Conservation (phyloP, 768 basidiomycete genomes). For the Suillus variegatus region DNA sequence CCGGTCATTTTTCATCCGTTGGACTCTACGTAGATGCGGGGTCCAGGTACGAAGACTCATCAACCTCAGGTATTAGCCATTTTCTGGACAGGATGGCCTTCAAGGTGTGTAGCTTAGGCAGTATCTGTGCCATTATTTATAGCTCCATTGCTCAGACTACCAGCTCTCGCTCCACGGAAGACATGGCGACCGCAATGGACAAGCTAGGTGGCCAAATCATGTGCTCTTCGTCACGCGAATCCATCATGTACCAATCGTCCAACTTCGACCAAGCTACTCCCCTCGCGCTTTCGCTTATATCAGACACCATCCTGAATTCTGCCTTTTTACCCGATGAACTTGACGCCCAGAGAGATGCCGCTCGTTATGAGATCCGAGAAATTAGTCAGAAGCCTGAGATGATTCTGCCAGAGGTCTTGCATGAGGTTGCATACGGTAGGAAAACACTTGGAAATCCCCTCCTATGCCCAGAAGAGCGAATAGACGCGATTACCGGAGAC, state of each 20-base stretch:
- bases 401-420: slow-evolving; percentile 88
- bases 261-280: slow-evolving; percentile 85
- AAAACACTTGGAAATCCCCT: slow-evolving; percentile 88
- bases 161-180: slow-evolving; percentile 61
- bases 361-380: slow-evolving; percentile 89
- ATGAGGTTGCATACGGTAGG: slow-evolving; percentile 78
- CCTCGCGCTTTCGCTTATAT: slow-evolving; percentile 81
- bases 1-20: slow-evolving; percentile 92
- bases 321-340: slow-evolving; percentile 78
- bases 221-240: slow-evolving; percentile 88
- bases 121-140: slow-evolving; percentile 8
- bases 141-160: slow-evolving; percentile 59
- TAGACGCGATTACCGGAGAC: slow-evolving; percentile 62
- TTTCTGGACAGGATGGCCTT: slow-evolving; percentile 95
- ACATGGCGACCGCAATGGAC: slow-evolving; percentile 83
- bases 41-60: slow-evolving; percentile 78
- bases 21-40: slow-evolving; percentile 96
- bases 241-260: slow-evolving; percentile 98
- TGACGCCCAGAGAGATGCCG: slow-evolving; percentile 80
- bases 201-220: slow-evolving; percentile 88
- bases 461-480: slow-evolving; percentile 83
- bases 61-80: slow-evolving; percentile 82
- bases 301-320: slow-evolving; percentile 87
- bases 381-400: slow-evolving; percentile 88
- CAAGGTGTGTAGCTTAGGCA: slow-evolving; percentile 61